Conservation (phyloP, 1,284 basidiomycete species). For the Tilletiopsis washingtonensis region DNA sequence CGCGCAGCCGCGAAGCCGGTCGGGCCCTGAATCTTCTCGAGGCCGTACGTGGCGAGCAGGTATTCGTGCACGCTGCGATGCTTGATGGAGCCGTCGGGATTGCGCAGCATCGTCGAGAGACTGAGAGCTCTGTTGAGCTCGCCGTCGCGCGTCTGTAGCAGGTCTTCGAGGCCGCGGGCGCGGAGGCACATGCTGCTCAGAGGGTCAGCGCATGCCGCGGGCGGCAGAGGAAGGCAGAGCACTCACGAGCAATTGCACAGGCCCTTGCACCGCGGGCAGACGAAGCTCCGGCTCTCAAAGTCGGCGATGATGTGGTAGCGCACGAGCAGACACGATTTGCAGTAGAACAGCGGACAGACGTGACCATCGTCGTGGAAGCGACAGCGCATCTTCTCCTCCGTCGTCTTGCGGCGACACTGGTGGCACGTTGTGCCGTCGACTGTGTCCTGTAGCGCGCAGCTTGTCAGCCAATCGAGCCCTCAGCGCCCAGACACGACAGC, state of each 20-base stretch:
- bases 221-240: not conserved
- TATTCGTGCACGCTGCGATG: not conserved
- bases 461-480: no score
- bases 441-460: conserved; percentile 5
- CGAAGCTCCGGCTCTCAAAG: conserved; percentile 11
- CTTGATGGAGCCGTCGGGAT: no score
- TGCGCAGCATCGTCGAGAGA: not conserved
- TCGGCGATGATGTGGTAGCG: conserved; percentile 9
- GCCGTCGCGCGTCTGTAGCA: not conserved
- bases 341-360: conserved; percentile 14
- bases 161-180: not conserved
- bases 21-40: no score
- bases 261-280: conserved; percentile 20
- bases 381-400: conserved; percentile 22
- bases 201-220: not conserved
- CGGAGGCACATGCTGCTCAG: not conserved
- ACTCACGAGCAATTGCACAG: conserved; percentile 22
- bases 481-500: no score
- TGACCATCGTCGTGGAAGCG: conserved; percentile 2
- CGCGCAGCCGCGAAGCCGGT: no score
- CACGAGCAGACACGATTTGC: conserved; percentile 14
- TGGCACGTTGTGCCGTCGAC: conserved; percentile 20
- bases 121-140: not conserved
- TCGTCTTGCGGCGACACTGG: conserved; percentile 21
- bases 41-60: not conserved